Evolutionary conservation across 164 flowering plant genomes (phyloP).

Genomic region (Macadamia integrifolia): DNA sequence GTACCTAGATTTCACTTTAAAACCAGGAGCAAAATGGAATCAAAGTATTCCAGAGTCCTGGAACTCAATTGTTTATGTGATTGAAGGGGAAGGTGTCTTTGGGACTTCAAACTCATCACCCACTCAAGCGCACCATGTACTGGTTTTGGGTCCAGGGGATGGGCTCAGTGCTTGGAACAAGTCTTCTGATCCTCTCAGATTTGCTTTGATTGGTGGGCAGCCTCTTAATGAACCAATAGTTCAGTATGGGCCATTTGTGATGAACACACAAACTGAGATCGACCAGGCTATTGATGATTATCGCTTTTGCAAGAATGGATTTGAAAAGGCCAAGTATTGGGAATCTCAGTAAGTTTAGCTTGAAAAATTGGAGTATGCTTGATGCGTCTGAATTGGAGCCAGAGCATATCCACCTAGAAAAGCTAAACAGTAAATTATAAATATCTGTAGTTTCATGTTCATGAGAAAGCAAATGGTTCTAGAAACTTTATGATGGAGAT

Average conservation of each 20-base stretch:
- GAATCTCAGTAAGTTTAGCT: slow-evolving; percentile 33
- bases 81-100: slow-evolving; percentile 80
- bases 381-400: neutral
- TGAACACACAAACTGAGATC: slow-evolving; percentile 85
- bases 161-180: slow-evolving; percentile 76
- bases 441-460: neutral
- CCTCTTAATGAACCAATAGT: slow-evolving; percentile 78
- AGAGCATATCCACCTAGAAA: neutral
- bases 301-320: slow-evolving; percentile 55
- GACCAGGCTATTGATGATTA: slow-evolving; percentile 74
- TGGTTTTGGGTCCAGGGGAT: slow-evolving; percentile 71
- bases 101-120: slow-evolving; percentile 42
- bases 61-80: slow-evolving; percentile 62
- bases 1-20: slow-evolving; percentile 71
- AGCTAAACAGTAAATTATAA: neutral
- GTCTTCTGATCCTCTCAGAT: slow-evolving; percentile 48
- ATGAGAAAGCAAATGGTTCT: neutral
- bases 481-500: neutral
- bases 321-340: slow-evolving; percentile 77
- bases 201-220: slow-evolving; percentile 68
- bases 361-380: neutral
- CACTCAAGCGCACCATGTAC: slow-evolving; percentile 45
- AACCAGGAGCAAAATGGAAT: slow-evolving; percentile 50
- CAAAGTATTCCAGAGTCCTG: slow-evolving; percentile 69
- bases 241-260: slow-evolving; percentile 90